These are phyloP conservation scores for Septoria linicola DNA, from an alignment of 2,329 filamentous ascomycete species.

Conservation along the genomic window DNA sequence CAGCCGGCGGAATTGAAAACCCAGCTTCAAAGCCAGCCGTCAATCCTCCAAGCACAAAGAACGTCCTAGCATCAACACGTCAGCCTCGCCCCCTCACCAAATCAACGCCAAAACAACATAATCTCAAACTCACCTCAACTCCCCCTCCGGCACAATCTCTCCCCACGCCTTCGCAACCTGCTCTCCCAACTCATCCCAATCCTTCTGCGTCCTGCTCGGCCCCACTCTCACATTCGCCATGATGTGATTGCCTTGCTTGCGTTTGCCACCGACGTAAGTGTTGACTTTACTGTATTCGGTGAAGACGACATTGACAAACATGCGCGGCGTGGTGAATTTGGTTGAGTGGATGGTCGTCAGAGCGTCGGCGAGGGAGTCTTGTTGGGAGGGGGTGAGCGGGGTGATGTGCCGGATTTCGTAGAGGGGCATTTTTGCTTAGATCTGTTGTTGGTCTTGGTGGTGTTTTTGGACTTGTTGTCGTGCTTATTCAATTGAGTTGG, in stretches of 20 bases:
- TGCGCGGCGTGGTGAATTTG: conserved; percentile 44
- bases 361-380: conserved; percentile 41
- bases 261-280: conserved; percentile 42
- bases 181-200: conserved; percentile 34
- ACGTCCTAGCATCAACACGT: conserved; percentile 25
- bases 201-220: conserved; percentile 33
- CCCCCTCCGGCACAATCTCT: conserved; percentile 27
- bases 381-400: conserved; percentile 38
- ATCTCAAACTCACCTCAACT: conserved; percentile 15
- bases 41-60: conserved; percentile 33
- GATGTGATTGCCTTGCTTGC: conserved; percentile 36
- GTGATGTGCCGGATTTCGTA: conserved; percentile 46
- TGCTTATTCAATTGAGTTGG: too few relatives aligned
- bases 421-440: conserved; percentile 41
- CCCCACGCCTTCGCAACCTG: conserved; percentile 35
- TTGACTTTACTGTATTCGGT: conserved; percentile 28
- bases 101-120: neutral
- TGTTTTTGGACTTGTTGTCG: too few relatives aligned
- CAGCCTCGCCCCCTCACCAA: neutral
- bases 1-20: conserved; percentile 33
- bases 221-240: conserved; percentile 39
- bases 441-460: too few relatives aligned
- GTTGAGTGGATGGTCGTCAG: conserved; percentile 46
- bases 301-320: conserved; percentile 49
- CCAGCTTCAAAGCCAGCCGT: conserved; percentile 37